These are phyloP conservation scores for Agarophyton chilense DNA, from an alignment of 23 red algal species.

Conservation along the genomic window DNA sequence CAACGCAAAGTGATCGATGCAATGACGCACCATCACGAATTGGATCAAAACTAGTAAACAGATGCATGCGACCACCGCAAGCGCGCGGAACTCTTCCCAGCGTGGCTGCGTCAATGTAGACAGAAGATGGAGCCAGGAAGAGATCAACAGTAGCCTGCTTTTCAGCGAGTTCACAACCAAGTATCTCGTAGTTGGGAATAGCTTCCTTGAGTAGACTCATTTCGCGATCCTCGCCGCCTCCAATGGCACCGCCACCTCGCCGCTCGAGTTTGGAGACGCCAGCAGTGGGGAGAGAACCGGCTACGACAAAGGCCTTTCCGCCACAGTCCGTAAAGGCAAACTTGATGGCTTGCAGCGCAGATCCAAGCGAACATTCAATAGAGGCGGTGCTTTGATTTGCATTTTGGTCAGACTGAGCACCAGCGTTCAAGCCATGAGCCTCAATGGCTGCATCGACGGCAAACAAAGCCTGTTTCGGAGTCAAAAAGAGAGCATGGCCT, in stretches of 20 bases:
- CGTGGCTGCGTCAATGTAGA: constrained; percentile 93
- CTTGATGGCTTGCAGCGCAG: constrained; percentile 57
- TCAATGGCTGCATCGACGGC: constrained; percentile 67
- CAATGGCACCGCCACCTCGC: constrained; percentile 68
- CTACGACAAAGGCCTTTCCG: constrained; percentile 79
- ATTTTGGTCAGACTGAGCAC: constrained; percentile 4
- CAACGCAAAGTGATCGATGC: constrained; percentile 63
- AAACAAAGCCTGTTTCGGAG: constrained; percentile 58
- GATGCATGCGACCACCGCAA: constrained; percentile 85
- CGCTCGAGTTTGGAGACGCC: constrained; percentile 73
- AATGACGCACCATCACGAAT: constrained; percentile 70
- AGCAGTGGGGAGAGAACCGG: constrained; percentile 68
- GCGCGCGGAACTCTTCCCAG: constrained; percentile 61
- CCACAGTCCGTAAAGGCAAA: constrained; percentile 56
- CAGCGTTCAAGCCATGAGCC: constrained; percentile 44
- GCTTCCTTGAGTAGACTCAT: constrained; percentile 80
- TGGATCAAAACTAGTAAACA: constrained; percentile 73
- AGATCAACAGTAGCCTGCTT: constrained; percentile 82
- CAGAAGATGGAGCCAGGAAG: constrained; percentile 75
- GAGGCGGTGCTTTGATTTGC: neutral
- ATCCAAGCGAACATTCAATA: constrained; percentile 61
- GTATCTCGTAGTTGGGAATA: constrained; percentile 70
- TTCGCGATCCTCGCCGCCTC: constrained; percentile 89
- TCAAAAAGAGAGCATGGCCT: constrained; percentile 66
- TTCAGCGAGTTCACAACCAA: constrained; percentile 89